phyloP scores from a whole-genome alignment of 345 rosid species.

The Combretum micranthum region DNA sequence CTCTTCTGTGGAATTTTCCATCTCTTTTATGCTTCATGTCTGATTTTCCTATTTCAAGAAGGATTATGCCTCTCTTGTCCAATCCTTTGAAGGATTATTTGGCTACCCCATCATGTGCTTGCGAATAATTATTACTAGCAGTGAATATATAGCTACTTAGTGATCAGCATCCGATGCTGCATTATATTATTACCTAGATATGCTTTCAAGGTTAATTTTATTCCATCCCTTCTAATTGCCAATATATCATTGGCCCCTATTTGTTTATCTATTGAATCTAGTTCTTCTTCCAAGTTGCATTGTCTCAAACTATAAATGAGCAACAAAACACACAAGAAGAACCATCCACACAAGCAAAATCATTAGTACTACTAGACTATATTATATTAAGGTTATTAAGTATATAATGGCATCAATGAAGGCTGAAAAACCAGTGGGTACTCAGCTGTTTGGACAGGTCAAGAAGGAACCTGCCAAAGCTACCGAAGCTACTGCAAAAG shows the following conservation, averaged over 20 bases:
- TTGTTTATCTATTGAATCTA: conserved; percentile 1
- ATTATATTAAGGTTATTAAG: background rate
- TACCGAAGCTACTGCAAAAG: conserved; percentile 19
- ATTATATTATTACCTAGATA: background rate
- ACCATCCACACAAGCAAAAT: too few species aligned
- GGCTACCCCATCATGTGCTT: too few species aligned
- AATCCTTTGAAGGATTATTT: too few species aligned
- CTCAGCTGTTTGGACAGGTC: conserved; percentile 24
- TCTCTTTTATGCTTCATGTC: too few species aligned
- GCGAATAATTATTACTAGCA: too few species aligned
- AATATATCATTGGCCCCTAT: background rate
- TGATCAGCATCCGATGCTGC: conserved; percentile 2
- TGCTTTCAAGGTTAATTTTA: conserved; percentile 3
- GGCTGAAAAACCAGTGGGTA: conserved; percentile 36
- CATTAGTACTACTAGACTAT: background rate
- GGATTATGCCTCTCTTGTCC: too few species aligned
- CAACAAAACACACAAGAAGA: too few species aligned
- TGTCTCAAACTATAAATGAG: too few species aligned
- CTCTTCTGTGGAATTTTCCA: too few species aligned
- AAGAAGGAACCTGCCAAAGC: conserved; percentile 36
- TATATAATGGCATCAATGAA: conserved; percentile 42
- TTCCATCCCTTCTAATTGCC: background rate
- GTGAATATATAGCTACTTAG: too few species aligned
- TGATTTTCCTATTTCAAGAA: too few species aligned
- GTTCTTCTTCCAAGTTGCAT: conserved; percentile 1